Percentiles rank a stretch among this genome's conserved stretches.
Conservation (phyloP, 331 rosid genomes). For the Malus hybrid region DNA sequence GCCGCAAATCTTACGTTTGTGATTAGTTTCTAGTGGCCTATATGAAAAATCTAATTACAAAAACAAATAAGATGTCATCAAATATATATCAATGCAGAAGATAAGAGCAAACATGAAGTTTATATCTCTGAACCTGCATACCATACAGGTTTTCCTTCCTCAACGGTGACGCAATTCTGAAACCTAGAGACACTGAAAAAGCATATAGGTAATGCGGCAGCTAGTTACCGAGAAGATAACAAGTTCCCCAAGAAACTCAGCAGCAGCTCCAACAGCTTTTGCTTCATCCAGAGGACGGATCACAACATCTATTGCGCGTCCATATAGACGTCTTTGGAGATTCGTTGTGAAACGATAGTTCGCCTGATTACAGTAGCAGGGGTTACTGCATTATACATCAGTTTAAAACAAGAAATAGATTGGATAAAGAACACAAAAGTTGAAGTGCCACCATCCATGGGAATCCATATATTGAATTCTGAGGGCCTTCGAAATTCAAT, state of each 20-base stretch:
- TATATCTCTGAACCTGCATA: background rate
- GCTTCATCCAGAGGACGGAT: constrained; percentile 8
- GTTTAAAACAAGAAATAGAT: background rate
- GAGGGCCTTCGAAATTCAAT: too few species aligned
- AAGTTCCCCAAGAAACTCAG: constrained; percentile 1
- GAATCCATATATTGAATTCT: too few species aligned
- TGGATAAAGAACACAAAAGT: background rate
- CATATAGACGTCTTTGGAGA: constrained; percentile 2
- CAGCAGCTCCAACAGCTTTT: constrained; percentile 11
- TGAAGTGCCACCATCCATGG: too few species aligned
- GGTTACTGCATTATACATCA: background rate
- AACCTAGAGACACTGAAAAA: background rate
- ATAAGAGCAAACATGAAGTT: background rate
- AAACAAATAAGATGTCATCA: background rate
- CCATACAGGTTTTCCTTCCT: background rate
- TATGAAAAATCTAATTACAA: background rate
- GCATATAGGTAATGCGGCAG: background rate
- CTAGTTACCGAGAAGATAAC: constrained; percentile 4
- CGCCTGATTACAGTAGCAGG: background rate
- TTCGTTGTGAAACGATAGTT: constrained; percentile 3
- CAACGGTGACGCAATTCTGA: background rate
- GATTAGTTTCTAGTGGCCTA: background rate
- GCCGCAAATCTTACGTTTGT: background rate
- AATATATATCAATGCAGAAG: background rate
- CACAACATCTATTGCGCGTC: background rate